Conservation (phyloP, 2,329 filamentous ascomycete genomes). For the Ophiostoma sp. region DNA sequence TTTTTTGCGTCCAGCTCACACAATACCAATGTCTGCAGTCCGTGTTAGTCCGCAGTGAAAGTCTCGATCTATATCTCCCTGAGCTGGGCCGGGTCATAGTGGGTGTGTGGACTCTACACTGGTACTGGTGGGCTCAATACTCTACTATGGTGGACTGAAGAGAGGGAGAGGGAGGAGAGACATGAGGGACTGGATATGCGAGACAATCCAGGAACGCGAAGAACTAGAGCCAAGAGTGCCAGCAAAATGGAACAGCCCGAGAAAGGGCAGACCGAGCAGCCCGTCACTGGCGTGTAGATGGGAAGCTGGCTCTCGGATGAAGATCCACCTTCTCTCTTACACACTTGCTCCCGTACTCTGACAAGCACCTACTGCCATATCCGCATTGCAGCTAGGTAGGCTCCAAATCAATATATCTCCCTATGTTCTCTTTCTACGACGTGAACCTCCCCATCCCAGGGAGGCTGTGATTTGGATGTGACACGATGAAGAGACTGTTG, state of each 20-base stretch:
- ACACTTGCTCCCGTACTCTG: neutral
- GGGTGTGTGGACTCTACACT: neutral
- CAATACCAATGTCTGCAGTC: neutral
- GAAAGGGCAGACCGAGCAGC: slow-evolving; percentile 8
- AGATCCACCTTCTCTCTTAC: neutral
- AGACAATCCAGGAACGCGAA: slow-evolving; percentile 4
- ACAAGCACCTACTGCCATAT: neutral
- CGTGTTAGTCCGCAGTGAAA: neutral
- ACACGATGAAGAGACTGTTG: slow-evolving; percentile 4
- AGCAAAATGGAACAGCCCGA: slow-evolving; percentile 1
- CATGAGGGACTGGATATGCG: neutral
- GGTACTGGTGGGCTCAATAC: neutral
- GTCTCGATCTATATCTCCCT: slow-evolving; percentile 3
- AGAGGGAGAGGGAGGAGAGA: slow-evolving; percentile 8
- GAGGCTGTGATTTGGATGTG: slow-evolving; percentile 8
- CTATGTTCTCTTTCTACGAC: slow-evolving; percentile 4
- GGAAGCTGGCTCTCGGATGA: slow-evolving; percentile 3
- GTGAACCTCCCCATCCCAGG: neutral
- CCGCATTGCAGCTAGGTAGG: neutral
- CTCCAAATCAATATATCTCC: slow-evolving; percentile 1
- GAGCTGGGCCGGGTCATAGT: neutral
- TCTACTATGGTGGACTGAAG: neutral
- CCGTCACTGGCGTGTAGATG: slow-evolving; percentile 10
- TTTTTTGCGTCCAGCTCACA: neutral
- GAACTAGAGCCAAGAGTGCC: slow-evolving; percentile 8